Evolutionary conservation across 768 basidiomycete genomes (phyloP), one percentile per base, ranked within the genome.

Genomic region (Rhizopogon salebrosus): DNA sequence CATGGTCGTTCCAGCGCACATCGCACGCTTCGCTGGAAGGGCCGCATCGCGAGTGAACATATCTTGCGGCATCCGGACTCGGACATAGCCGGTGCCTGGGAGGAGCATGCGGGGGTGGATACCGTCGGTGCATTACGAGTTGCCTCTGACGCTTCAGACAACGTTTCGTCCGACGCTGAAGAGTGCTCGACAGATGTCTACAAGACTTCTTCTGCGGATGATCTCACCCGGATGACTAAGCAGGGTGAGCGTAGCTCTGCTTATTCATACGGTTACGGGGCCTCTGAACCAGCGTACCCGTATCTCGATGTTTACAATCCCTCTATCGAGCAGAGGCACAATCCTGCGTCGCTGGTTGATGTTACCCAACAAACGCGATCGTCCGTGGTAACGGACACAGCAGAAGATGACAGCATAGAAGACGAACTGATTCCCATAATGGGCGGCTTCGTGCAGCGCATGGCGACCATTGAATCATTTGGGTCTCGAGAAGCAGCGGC

Each of bases 401-500:
- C 48, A n/a, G 18, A 41, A 9, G 36, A 39, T 18, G 31, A 40
- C 6, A 36, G 14, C 13, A 68, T 65, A 43, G 65, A 64, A 57
- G 65, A 67, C 23, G 66, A 64, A 26, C 65, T 78, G 49, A 71
- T 89, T 27, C 76, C 75, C 6, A 75, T 90, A 45, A 70, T 91
- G 51, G 85, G 87, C 49, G 74, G 78, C 22, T 79, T 74, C 59
- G 76, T 90, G 40, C 75, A 78, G 48, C 84, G 89, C 36, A 89
- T 91, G 88, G 83, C 87, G 18, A 90, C 89, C 26, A 90, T 90
- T 55, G 87, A 89, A 64, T 83, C 81, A 39, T 75, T 89, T 65
- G 87, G 86, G 37, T 86, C 84, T 16, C 76, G 79, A 48, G 88
- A 91, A 60, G 65, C 55, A 34, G 55, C 54, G 11, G 41, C 59